Conservation (phyloP, 805 yeast genomes). For the Metschnikowia reukaufii region DNA sequence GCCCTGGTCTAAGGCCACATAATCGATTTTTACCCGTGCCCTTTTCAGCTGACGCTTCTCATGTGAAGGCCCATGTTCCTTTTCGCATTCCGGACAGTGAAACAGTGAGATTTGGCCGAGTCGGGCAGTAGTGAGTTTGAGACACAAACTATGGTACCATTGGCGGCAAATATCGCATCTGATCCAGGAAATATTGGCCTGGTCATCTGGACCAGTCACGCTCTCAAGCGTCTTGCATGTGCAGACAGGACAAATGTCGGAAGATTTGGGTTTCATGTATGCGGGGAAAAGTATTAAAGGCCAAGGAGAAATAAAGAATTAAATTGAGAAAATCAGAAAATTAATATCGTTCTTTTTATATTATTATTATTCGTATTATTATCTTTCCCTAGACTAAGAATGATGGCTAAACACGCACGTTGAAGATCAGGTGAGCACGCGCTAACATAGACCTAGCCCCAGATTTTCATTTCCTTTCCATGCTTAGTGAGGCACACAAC, state of each 20-base stretch:
- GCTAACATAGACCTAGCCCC: not conserved
- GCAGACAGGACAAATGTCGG: slow-evolving; percentile 16
- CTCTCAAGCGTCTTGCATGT: slow-evolving; percentile 1
- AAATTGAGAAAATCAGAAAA: not conserved
- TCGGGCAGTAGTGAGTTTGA: slow-evolving; percentile 22
- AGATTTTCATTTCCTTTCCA: not conserved
- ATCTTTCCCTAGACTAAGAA: too few species aligned
- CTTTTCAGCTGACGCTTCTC: slow-evolving; percentile 56
- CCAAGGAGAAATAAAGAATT: not conserved
- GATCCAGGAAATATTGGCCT: slow-evolving; percentile 44
- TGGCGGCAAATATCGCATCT: slow-evolving; percentile 54
- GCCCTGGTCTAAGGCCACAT: slow-evolving; percentile 77
- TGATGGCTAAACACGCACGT: not conserved
- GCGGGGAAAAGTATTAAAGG: too few species aligned
- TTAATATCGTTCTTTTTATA: too few species aligned
- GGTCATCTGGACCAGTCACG: not conserved
- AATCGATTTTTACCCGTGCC: slow-evolving; percentile 58
- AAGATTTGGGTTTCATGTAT: slow-evolving; percentile 9
- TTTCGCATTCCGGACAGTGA: slow-evolving; percentile 55
- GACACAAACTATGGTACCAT: slow-evolving; percentile 58
- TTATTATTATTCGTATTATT: too few species aligned
- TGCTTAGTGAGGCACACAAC: not conserved
- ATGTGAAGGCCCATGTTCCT: slow-evolving; percentile 49
- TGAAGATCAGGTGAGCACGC: not conserved
- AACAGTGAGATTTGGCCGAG: slow-evolving; percentile 43